Base-by-base conservation (phyloP, 2,329 filamentous ascomycete genomes). In the Lasiodiplodia theobromae region DNA sequence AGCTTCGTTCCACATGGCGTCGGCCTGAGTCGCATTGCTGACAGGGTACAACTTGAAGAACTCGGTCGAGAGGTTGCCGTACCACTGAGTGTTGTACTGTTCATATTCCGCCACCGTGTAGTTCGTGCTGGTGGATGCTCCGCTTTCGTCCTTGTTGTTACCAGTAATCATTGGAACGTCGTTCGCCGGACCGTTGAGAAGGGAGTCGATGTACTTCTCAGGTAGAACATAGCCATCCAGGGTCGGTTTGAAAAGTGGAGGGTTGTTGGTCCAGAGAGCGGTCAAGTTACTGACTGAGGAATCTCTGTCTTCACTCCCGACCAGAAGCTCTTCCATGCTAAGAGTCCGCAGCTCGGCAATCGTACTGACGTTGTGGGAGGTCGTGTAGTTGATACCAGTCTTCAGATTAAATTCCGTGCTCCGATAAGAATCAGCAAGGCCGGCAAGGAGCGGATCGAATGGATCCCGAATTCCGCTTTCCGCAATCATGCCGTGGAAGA, bases 91-190 rank as follows among this genome's bases (percentile, higher is more conserved):
- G 63, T 73, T 70, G 52, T 49, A 67, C 3, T 11, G 3, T 5
- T 31, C 12, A 69, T 75, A 77, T 10, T 71, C 68, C 18, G 66
- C 62, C 11, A 75, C 49, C 11, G 72, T 72, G 64, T 60, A 74
- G 49, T 70, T 72, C 2, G 74, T 70, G 18, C 69, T 69, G n/a
- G 72, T 73, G 44, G 38, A 69, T 1, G 74, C 72, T 18, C 76
- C 74, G 37, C 69, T 73, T 69, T 78, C 75, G 31, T 78, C 77
- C 47, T 34, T 70, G 57, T 71, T 77, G 69, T 77, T 77, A 25
- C 76, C 75, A 1, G 76, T 77, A 14, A 78, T 66, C n/a, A 77
- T 66, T 23, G 74, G 74, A 2, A 78, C 72, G 51, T 78, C 68
- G 40, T 77, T 71, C 11, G 73, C 73, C 1, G 72, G 54, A 37